These are phyloP conservation scores for Solanum arcanum DNA, from an alignment of 257 asterid genomes.

Conservation along the genomic window DNA sequence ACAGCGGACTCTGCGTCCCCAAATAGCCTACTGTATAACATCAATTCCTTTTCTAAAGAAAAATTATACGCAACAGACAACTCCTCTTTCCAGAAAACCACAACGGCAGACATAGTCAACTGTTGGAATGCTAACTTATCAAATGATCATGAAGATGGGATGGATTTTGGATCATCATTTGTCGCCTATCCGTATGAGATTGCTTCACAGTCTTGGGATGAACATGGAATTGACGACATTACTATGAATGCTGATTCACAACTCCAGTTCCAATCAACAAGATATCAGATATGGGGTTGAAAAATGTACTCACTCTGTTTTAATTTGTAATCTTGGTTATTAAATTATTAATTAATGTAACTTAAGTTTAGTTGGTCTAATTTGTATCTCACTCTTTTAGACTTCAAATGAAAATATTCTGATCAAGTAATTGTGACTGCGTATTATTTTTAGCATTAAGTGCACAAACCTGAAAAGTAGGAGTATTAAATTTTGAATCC, in stretches of 20 bases:
- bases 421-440: too few relatives aligned
- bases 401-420: not conserved
- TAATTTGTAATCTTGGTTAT: not conserved
- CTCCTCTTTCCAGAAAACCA: constrained; percentile 16
- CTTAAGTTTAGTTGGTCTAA: not conserved
- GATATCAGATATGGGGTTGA: not conserved
- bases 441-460: not conserved
- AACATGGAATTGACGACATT: not conserved
- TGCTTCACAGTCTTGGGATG: not conserved
- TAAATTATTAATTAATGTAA: not conserved
- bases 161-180: constrained; percentile 21
- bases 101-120: not conserved
- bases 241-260: not conserved
- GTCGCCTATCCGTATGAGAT: not conserved
- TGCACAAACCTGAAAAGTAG: not conserved
- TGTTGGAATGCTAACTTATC: constrained; percentile 1
- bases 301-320: not conserved
- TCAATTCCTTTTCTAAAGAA: not conserved
- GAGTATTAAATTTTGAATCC: not conserved
- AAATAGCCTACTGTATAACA: not conserved
- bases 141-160: constrained; percentile 16
- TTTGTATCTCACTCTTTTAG: not conserved
- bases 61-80: not conserved
- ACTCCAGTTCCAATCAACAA: not conserved
- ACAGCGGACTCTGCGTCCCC: constrained; percentile 3